These are phyloP conservation scores for Zalerion maritima DNA, from an alignment of 495 filamentous ascomycete species.

Conservation along the genomic window DNA sequence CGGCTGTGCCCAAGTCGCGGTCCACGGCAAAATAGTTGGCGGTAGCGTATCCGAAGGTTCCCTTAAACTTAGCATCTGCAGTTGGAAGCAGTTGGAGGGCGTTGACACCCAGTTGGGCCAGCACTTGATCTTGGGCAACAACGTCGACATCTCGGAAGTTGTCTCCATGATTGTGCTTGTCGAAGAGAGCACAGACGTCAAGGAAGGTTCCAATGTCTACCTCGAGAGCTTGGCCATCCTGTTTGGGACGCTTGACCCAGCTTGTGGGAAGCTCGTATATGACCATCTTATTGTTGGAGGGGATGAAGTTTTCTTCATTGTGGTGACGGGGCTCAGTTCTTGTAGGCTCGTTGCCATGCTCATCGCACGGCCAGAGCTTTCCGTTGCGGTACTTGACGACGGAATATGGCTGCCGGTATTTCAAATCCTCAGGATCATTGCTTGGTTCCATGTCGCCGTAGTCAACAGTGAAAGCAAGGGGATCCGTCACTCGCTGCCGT, in stretches of 20 bases:
- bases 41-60: slow-evolving; percentile 16
- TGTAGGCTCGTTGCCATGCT: slow-evolving; percentile 11
- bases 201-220: slow-evolving; percentile 18
- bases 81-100: slow-evolving; percentile 17
- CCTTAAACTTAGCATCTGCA: slow-evolving; percentile 14
- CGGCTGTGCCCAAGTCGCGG: slow-evolving; percentile 13
- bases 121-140: slow-evolving; percentile 11
- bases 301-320: no score
- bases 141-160: slow-evolving; percentile 8
- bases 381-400: slow-evolving; percentile 15
- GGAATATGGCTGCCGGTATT: slow-evolving; percentile 12
- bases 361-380: slow-evolving; percentile 16
- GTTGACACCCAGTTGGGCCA: slow-evolving; percentile 16
- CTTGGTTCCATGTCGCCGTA: slow-evolving; percentile 6
- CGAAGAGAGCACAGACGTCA: slow-evolving; percentile 18
- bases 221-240: slow-evolving; percentile 4
- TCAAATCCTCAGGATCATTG: slow-evolving; percentile 1
- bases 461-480: slow-evolving; percentile 16
- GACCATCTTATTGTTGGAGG: slow-evolving; percentile 18
- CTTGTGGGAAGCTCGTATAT: slow-evolving; percentile 19
- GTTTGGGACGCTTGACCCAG: slow-evolving; percentile 11
- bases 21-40: slow-evolving; percentile 18
- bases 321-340: no score
- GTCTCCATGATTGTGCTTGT: slow-evolving; percentile 6
- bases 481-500: slow-evolving; percentile 10